phyloP scores from a whole-genome alignment of 163 green algal species.

The Chlamydomonas reinhardtii region DNA sequence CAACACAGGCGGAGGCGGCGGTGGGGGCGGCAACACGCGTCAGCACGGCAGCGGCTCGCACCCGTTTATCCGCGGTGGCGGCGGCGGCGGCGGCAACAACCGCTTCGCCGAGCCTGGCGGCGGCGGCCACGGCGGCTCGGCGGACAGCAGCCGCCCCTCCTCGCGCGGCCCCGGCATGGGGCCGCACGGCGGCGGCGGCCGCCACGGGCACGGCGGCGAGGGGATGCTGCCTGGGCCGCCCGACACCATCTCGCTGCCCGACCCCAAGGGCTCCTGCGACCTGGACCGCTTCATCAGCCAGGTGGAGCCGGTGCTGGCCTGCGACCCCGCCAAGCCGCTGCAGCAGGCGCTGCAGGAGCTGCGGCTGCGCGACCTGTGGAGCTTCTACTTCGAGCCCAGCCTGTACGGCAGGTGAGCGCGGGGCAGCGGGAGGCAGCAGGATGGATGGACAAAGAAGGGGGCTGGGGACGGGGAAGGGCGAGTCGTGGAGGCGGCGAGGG shows the following conservation, averaged over 20 bases:
- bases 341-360: conserved; percentile 61
- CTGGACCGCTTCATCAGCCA: conserved; percentile 56
- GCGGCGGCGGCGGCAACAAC: not conserved
- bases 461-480: not conserved
- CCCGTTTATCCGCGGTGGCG: not conserved
- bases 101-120: not conserved
- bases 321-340: conserved; percentile 15
- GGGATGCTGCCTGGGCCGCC: not conserved
- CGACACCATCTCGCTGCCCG: conserved; percentile 23
- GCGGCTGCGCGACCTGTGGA: conserved; percentile 70
- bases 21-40: not conserved
- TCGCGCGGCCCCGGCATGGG: not conserved
- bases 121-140: conserved; percentile 11
- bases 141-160: conserved; percentile 5
- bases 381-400: conserved; percentile 74
- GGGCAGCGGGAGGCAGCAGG: not conserved
- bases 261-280: conserved; percentile 48
- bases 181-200: conserved; percentile 8
- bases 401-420: conserved; percentile 70
- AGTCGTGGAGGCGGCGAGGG: no score
- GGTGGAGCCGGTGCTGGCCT: conserved; percentile 32
- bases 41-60: not conserved
- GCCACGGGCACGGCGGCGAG: not conserved
- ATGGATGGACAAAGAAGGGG: no score
- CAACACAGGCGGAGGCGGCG: no score